Evolutionary conservation across 257 asterid species (phyloP).

Genomic region (Solanum peruvianum): DNA sequence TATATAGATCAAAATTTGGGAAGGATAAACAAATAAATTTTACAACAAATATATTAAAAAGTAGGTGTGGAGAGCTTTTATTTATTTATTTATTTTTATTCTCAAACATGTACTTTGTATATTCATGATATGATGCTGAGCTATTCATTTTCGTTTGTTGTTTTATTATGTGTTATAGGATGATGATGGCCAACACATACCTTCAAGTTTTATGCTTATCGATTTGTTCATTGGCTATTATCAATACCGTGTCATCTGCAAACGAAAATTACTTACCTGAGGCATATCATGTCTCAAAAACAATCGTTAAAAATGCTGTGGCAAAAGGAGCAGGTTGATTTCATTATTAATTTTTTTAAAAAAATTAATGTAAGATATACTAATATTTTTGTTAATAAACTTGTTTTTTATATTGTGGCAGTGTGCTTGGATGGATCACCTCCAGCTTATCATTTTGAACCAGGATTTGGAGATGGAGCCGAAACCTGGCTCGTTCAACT

Average conservation of each 20-base stretch:
- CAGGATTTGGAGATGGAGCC: background rate
- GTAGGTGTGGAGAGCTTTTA: background rate
- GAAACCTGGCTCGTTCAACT: background rate
- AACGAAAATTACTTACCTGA: background rate
- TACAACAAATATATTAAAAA: background rate
- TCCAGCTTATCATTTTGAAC: background rate
- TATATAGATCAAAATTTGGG: background rate
- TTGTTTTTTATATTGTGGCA: background rate
- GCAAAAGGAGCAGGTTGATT: background rate
- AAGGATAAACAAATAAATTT: background rate
- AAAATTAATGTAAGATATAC: background rate
- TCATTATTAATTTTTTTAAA: background rate
- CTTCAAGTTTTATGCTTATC: background rate
- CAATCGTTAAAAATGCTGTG: background rate
- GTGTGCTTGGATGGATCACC: background rate
- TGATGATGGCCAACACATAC: background rate
- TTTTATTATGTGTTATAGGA: background rate
- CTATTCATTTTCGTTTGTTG: background rate
- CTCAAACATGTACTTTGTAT: background rate
- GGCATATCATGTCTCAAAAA: background rate
- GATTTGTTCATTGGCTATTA: background rate
- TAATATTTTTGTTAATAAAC: background rate
- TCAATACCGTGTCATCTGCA: background rate
- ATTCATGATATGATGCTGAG: background rate
- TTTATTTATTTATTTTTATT: background rate